Evolutionary conservation across 2,329 filamentous ascomycete species (phyloP), one percentile per base, ranked within the genome.

Genomic region (Alternaria gansuensis): DNA sequence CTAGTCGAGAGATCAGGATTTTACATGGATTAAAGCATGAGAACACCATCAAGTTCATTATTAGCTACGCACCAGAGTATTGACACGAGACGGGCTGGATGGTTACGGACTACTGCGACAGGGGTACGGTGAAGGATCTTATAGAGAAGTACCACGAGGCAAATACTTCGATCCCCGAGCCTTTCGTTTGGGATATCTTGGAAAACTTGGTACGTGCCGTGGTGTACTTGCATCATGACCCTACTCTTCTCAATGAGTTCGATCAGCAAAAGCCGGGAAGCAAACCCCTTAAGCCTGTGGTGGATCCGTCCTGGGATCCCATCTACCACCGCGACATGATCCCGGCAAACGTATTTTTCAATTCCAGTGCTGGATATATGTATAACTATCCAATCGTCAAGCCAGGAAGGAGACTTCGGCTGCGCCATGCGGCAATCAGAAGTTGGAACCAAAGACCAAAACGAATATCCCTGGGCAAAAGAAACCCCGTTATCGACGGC

Each of bases 101-200:
- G 24, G 26, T 51, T 2, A 51, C 48, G 34, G 48, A 51, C 23
- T 51, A 40, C 48, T 51, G 48, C 48, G 23, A 51, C n/a, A 39
- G 29, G 17, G 48, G 34, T n/a, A 51, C 48, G 1, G 29, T 51
- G 31, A 8, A 21, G 3, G 11, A 51, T 10, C 14, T 51, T 5
- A 5, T 51, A 8, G 37, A 14, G 23, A 5, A 31, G 2, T 39
- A 51, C 8, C 11, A 13, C n/a, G 13, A 37, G n/a, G 24, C 10
- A 3, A 6, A 23, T 5, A 5, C n/a, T 14, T 17, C 48, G 13
- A 21, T 51, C 2, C 31, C 33, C 23, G 34, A 51, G 33, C n/a
- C 29, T 9, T 39, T 40, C 34, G 6, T 51, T 9, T 40, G 48
- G 34, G 11, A 40, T 11, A 40, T 51, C 33, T 51, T 51, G 4